Percentiles rank a stretch among this genome's conserved stretches.
These are phyloP conservation scores for Hymenoscyphus scutula DNA, from an alignment of 2,329 filamentous ascomycete species.

Conservation along the genomic window DNA sequence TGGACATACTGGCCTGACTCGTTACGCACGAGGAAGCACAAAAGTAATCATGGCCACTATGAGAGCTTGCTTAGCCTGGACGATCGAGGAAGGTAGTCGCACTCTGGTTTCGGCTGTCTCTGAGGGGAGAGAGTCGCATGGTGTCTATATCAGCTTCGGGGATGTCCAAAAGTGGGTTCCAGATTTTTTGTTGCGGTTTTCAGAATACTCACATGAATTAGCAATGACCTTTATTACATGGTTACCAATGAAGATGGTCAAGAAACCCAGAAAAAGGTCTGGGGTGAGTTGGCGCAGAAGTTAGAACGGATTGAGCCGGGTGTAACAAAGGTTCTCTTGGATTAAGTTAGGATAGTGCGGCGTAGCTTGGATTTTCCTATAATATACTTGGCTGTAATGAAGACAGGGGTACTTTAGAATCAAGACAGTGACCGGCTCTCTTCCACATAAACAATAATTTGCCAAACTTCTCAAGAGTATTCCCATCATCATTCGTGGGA, in stretches of 20 bases:
- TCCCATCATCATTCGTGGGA: no score
- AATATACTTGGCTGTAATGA: no score
- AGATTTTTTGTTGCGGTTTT: no score
- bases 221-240: constrained; percentile 4
- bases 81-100: constrained; percentile 35
- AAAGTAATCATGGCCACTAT: background rate
- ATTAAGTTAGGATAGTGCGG: no score
- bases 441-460: no score
- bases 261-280: constrained; percentile 19
- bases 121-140: constrained; percentile 33
- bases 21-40: constrained; percentile 16
- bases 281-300: constrained; percentile 25
- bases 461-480: no score
- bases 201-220: background rate
- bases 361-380: no score
- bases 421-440: no score
- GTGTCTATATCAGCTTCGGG: constrained; percentile 24
- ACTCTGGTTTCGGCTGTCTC: constrained; percentile 35
- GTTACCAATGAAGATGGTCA: constrained; percentile 17
- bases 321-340: constrained; percentile 7
- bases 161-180: constrained; percentile 19
- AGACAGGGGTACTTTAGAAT: no score
- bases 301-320: constrained; percentile 18
- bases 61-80: constrained; percentile 27
- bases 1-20: constrained; percentile 30